These are phyloP conservation scores for Hypoxylon sp. DNA, from an alignment of 2,329 filamentous ascomycete species.

Conservation along the genomic window DNA sequence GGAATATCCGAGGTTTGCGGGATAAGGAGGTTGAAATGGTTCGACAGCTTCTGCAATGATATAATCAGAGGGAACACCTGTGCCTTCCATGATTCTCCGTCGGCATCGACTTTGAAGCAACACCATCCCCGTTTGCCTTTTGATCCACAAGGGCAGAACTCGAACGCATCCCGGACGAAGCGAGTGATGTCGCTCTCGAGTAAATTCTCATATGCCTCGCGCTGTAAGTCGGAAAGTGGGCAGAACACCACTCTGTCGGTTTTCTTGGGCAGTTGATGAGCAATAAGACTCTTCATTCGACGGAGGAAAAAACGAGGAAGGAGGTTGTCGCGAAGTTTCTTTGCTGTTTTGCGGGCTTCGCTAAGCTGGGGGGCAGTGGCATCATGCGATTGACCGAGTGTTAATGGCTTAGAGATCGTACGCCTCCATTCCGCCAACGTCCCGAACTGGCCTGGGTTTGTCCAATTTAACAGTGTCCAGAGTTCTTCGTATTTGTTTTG, in stretches of 20 bases:
- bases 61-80: slow-evolving; percentile 89
- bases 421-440: slow-evolving; percentile 81
- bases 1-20: slow-evolving; percentile 73
- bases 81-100: slow-evolving; percentile 77
- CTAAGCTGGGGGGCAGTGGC: slow-evolving; percentile 88
- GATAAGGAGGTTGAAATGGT: slow-evolving; percentile 91
- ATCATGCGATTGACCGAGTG: slow-evolving; percentile 91
- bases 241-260: slow-evolving; percentile 96
- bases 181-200: slow-evolving; percentile 79
- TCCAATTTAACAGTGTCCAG: slow-evolving; percentile 97
- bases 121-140: slow-evolving; percentile 85
- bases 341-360: slow-evolving; percentile 83
- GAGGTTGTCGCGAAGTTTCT: slow-evolving; percentile 87
- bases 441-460: slow-evolving; percentile 82
- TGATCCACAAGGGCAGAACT: slow-evolving; percentile 79
- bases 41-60: slow-evolving; percentile 87
- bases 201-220: slow-evolving; percentile 85
- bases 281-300: slow-evolving; percentile 92
- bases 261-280: slow-evolving; percentile 93
- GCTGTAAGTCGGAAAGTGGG: slow-evolving; percentile 85
- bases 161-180: slow-evolving; percentile 76
- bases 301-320: slow-evolving; percentile 92
- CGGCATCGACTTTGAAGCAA: slow-evolving; percentile 73
- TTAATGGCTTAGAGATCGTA: slow-evolving; percentile 83
- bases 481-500: slow-evolving; percentile 98